Conservation (phyloP, 768 basidiomycete genomes). For the Mycena epipterygia region DNA sequence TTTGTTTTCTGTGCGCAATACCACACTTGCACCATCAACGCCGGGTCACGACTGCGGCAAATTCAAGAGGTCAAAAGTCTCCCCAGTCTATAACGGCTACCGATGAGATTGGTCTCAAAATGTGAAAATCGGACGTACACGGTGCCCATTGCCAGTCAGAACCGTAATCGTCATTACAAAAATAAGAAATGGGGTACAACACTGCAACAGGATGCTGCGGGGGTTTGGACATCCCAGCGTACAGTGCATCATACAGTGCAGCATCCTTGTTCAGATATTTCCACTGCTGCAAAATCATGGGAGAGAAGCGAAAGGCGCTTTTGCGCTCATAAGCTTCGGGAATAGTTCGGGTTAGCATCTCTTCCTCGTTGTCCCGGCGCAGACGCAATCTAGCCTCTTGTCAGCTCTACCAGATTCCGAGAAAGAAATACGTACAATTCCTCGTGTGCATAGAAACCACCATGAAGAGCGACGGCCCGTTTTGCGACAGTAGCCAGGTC, state of each 20-base stretch:
- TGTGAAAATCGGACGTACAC: background rate
- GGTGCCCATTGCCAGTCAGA: constrained; percentile 6
- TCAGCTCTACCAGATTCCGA: background rate
- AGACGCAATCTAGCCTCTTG: background rate
- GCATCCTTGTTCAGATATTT: too few species aligned
- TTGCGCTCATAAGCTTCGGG: background rate
- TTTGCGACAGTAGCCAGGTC: constrained; percentile 12
- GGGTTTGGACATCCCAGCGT: too few species aligned
- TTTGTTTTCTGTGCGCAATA: too few species aligned
- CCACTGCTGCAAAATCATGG: too few species aligned
- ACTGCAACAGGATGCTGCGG: constrained; percentile 17
- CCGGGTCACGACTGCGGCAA: too few species aligned
- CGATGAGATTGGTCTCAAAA: background rate
- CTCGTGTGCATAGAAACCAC: constrained; percentile 18
- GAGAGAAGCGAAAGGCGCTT: background rate
- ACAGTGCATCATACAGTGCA: too few species aligned
- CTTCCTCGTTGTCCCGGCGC: background rate
- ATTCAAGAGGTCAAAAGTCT: constrained; percentile 4
- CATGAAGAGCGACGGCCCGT: constrained; percentile 16
- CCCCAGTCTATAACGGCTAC: background rate
- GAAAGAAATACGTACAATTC: background rate
- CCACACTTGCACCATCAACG: too few species aligned
- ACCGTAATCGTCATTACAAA: background rate
- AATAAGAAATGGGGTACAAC: background rate
- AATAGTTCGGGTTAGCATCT: background rate